Evolutionary conservation across 106 monocot genomes (phyloP), one percentile per base, ranked within the genome.

Genomic region (Acorus gramineus): DNA sequence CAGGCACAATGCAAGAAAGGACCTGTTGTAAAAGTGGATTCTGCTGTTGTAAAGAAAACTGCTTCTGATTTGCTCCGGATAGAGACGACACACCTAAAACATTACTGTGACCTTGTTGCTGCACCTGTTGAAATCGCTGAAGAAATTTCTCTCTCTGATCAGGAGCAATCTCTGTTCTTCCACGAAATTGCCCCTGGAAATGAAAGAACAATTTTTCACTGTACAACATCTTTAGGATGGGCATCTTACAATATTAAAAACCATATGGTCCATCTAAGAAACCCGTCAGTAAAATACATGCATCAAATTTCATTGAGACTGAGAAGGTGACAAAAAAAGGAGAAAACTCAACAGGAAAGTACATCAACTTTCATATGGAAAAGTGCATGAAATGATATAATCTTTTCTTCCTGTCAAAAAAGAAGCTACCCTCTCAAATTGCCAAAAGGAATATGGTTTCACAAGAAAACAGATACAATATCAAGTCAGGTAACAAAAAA

Each of bases 111-210:
- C 83, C 76, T 74, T 92, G 93, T 64, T 94, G 91, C 49, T 98
- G 86, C 48, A 89, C 86, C 76, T 90, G 86, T 67, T 94, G 87
- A 10, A 92, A 53, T 49, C 88, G 75, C 46, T 99, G 88, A 62
- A 92, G 76, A 75, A 69, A 99, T 75, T 92, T 87, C 67, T 99
- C 98, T 71, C 92, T 99, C 46, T 84, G 88, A 69, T 92, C 98
- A 52, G 98, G 89, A 65, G 89, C 72, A 68, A 99, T 99, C 67
- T 99, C 98, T 60, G 92, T 75, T 44, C 98, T 78, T 65, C 88
- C 88, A 68, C 91, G 85, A 73, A 85, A 56, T 66, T 98, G 88
- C 52, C 75, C 78, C 80, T 81, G 51, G 3, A 77, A 56, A 63
- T 55, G 12, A 64, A 42, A 14, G 42, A 2, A 44, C 48, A 51